Base-by-base conservation (phyloP, 257 asterid species). In the Linaria vulgaris region DNA sequence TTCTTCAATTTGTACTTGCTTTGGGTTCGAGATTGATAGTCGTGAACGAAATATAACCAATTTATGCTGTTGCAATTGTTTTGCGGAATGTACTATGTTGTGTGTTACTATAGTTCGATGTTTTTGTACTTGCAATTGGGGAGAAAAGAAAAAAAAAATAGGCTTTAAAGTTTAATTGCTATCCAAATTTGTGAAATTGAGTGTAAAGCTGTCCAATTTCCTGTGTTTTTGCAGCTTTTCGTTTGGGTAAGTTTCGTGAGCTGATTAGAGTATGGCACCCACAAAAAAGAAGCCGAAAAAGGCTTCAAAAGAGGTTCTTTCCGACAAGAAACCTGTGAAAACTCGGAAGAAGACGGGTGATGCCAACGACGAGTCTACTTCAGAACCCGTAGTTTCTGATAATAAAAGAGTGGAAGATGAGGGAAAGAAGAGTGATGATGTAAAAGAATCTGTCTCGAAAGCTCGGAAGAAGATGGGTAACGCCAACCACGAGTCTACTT, bases 241-340 rank as follows among this genome's bases (percentile, higher is more conserved):
- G 41, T 3, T 34, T 34, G 34, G 59, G 44, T 39, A 44, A 43
- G 43, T 41, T 59, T 54, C 3, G 45, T 69, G 37, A 51, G 74
- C 75, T 41, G 54, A 63, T 69, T 60, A 61, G 63, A 63, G 41
- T 52, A 86, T 89, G 88, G 75, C 78, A 17, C 63, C 63, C 23
- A 37, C 21, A 2, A 37, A 57, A 16, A 57, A 57, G 39, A 57
- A 34, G 41, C 5, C 10, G 11, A 34, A 7, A 34, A 34, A 8
- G 9, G 20, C 63, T 58, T 38, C 49, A 9, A 17, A 38, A 38
- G 30, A 20, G 63, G 34, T 58, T 22, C 30, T 9, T 38, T 38
- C 63, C 4, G 37, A 38, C 31, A 16, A 38, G 31, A 58, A 58
- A 48, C 80, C 77, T 15, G 4, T 15, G 17, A 76, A 70, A 31